phyloP scores from a whole-genome alignment of 495 filamentous ascomycete species.

The Penicillium longicatenatum region DNA sequence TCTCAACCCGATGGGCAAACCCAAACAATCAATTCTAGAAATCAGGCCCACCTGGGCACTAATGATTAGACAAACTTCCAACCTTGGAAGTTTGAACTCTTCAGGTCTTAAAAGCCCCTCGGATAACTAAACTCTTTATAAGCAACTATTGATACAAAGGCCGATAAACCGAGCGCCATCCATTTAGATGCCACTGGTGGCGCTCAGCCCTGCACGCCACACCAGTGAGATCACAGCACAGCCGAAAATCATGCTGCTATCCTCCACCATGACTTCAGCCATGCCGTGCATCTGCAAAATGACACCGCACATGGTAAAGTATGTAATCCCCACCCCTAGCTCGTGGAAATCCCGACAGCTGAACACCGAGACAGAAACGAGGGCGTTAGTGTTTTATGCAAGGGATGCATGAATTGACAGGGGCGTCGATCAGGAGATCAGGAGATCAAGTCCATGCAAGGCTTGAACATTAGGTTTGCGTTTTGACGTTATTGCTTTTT shows the following conservation, averaged over 20 bases:
- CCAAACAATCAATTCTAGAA: neutral
- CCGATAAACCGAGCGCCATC: conserved; percentile 14
- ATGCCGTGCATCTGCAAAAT: conserved; percentile 11
- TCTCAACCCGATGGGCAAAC: neutral
- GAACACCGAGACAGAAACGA: conserved; percentile 16
- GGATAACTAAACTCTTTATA: neutral
- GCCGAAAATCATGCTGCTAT: conserved; percentile 17
- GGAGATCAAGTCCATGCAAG: conserved; percentile 16
- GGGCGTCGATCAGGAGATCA: conserved; percentile 24
- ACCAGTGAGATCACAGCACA: conserved; percentile 28
- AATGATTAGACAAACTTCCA: no score
- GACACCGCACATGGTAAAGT: conserved; percentile 26
- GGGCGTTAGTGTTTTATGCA: conserved; percentile 25
- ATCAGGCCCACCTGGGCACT: no score
- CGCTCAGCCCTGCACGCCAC: conserved; percentile 23
- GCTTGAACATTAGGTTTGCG: conserved; percentile 4
- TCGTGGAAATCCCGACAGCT: conserved; percentile 18
- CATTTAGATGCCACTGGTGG: conserved; percentile 13
- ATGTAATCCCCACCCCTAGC: conserved; percentile 1
- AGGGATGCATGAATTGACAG: conserved; percentile 18
- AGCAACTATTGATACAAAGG: neutral
- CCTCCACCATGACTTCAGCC: conserved; percentile 6
- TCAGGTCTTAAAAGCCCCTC: neutral
- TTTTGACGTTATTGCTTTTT: conserved; percentile 7
- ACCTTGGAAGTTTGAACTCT: neutral